Evolutionary conservation across 495 filamentous ascomycete species (phyloP).

Genomic region (Aspergillus sparsus): DNA sequence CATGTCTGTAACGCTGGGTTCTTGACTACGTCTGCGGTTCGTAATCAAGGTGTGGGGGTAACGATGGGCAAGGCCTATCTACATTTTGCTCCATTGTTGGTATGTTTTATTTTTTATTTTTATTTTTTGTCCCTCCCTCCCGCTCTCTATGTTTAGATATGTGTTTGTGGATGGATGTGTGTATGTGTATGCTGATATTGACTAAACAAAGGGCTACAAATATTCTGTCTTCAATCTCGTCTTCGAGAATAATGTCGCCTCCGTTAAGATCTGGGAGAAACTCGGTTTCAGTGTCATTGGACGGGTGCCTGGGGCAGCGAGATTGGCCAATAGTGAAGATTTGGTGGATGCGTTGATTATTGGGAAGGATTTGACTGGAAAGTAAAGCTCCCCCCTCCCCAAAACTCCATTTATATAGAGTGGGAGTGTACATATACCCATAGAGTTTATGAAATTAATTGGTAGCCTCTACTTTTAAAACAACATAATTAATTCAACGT

Average conservation of each 20-base stretch:
- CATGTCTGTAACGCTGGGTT: conserved; percentile 97
- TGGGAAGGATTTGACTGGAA: conserved; percentile 38
- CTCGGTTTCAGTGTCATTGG: conserved; percentile 95
- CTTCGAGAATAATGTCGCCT: conserved; percentile 94
- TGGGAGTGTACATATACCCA: no score
- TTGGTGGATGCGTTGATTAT: conserved; percentile 52
- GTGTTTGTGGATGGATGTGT: not conserved
- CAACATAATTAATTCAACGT: no score
- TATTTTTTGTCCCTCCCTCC: not conserved
- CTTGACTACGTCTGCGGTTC: conserved; percentile 77
- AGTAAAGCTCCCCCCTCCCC: not conserved
- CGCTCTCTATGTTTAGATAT: not conserved
- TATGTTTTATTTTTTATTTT: conserved; percentile 35
- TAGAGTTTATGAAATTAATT: no score
- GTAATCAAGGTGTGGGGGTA: conserved; percentile 84
- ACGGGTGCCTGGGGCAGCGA: conserved; percentile 58
- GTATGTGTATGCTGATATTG: not conserved
- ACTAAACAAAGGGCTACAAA: conserved; percentile 67
- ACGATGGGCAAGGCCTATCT: conserved; percentile 91
- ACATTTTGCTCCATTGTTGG: conserved; percentile 87
- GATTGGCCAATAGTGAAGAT: conserved; percentile 44
- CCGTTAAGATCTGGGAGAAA: conserved; percentile 92
- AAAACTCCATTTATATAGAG: no score
- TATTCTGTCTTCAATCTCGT: conserved; percentile 99
- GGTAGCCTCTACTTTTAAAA: no score